A percentile compares a stretch with the other conserved stretches of the same genome.
phyloP scores from a whole-genome alignment of 148 eudicot species.

The Gaultheria prostrata region DNA sequence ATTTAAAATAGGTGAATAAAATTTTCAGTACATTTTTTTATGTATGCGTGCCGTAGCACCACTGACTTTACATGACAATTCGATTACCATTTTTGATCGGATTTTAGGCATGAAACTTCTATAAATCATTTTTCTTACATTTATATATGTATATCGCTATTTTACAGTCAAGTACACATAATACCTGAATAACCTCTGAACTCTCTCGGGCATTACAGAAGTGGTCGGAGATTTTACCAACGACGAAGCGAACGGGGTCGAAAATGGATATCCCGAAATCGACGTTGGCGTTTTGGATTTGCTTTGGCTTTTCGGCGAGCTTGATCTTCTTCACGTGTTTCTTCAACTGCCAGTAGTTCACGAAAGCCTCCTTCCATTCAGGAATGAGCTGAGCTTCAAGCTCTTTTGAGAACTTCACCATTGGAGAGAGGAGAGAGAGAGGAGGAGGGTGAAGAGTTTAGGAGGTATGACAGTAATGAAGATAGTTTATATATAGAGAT shows the following conservation, averaged over 20 bases:
- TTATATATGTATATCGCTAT: background rate
- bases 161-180: background rate
- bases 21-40: too few relatives aligned
- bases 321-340: slow-evolving; percentile 78
- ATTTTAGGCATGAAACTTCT: background rate
- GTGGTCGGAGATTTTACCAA: slow-evolving; percentile 18
- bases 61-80: too few relatives aligned
- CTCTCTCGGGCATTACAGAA: slow-evolving; percentile 9
- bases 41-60: too few relatives aligned
- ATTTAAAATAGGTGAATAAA: too few relatives aligned
- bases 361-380: slow-evolving; percentile 87
- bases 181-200: slow-evolving; percentile 38
- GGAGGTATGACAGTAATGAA: background rate
- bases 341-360: slow-evolving; percentile 82
- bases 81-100: too few relatives aligned
- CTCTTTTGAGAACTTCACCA: slow-evolving; percentile 97
- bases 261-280: slow-evolving; percentile 50
- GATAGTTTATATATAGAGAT: slow-evolving; percentile 13
- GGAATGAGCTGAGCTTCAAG: slow-evolving; percentile 94
- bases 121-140: background rate
- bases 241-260: slow-evolving; percentile 45
- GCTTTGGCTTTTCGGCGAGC: slow-evolving; percentile 44
- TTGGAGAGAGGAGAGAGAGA: slow-evolving; percentile 15
- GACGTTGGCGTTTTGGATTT: slow-evolving; percentile 18
- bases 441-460: slow-evolving; percentile 11